Evolutionary conservation across 495 filamentous ascomycete species (phyloP).

Genomic region (Penicillium diatomitis): DNA sequence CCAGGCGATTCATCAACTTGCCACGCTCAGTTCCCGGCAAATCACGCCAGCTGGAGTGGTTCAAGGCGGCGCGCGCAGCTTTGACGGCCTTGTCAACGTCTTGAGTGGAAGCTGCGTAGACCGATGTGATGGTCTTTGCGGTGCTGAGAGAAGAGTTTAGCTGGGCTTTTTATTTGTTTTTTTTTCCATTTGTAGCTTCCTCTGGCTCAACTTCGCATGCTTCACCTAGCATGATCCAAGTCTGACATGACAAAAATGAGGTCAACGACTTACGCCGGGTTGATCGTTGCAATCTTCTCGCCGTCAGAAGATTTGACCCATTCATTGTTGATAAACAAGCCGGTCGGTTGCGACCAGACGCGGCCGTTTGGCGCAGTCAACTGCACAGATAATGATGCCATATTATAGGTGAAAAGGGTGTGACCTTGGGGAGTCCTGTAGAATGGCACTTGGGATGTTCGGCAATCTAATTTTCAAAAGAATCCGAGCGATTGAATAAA

Average conservation of each 20-base stretch:
- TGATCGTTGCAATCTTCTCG: constrained; percentile 65
- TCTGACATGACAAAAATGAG: no score
- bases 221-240: no score
- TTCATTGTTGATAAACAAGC: constrained; percentile 92
- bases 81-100: constrained; percentile 78
- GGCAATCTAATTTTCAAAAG: no score
- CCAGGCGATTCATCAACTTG: constrained; percentile 62
- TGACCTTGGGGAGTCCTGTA: neutral
- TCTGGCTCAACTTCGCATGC: no score
- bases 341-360: constrained; percentile 64
- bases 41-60: constrained; percentile 66
- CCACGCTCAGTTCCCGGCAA: constrained; percentile 65
- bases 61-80: constrained; percentile 74
- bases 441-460: no score
- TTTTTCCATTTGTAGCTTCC: no score
- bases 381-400: constrained; percentile 19
- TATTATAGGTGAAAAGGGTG: neutral
- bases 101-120: constrained; percentile 68
- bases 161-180: no score
- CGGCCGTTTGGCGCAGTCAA: constrained; percentile 60
- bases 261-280: constrained; percentile 58
- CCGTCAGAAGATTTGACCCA: constrained; percentile 69
- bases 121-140: constrained; percentile 70
- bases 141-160: constrained; percentile 26
- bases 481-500: no score